Evolutionary conservation across 768 basidiomycete genomes (phyloP), one percentile per base, ranked within the genome.

Genomic region (Rhizopogon roseolus): DNA sequence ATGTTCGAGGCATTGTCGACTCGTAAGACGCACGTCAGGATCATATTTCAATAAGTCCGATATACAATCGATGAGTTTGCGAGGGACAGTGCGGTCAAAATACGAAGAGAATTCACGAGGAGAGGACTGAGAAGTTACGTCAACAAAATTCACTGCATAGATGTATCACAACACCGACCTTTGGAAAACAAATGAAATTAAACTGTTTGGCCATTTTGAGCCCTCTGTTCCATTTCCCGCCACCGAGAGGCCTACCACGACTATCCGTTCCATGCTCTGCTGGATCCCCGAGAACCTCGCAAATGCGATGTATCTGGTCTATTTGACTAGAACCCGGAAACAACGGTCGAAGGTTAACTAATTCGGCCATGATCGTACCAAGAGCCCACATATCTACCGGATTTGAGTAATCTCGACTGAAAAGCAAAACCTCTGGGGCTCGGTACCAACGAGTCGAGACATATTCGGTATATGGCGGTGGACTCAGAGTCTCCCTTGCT

Each of bases 301-400:
- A 92, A 55, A 98, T 97, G 66, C 86, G 78, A 56, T 79, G 84
- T 36, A 98, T 85, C 72, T 99, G 97, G 74, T 98, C 96, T 50
- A 90, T 76, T 66, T 97, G 94, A 65, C 86, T 87, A 50, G 86
- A 84, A 17, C 97, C 97, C 28, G 97, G 97, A 68, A 99, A 99
- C 41, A 99, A 73, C 6, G 97, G 96, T 57, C 90, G 87, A 54
- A 99, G 81, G 66, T 96, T 98, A 72, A 97, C 81, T 53, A 98
- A 77, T 70, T 99, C 97, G 7, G 95, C 93, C 83, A 99, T 88
- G 70, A 99, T 99, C 6, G 97, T 96, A 14, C 97, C 97, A 51
- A 99, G 75, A 3, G 97, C 97, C 97, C 97, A 99, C 90, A 98
- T 93, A 64, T 99, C 97, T 25, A 99, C 96, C 4, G 97, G 94